Conservation (phyloP, 2,329 filamentous ascomycete species). For the Diplodia intermedia region DNA sequence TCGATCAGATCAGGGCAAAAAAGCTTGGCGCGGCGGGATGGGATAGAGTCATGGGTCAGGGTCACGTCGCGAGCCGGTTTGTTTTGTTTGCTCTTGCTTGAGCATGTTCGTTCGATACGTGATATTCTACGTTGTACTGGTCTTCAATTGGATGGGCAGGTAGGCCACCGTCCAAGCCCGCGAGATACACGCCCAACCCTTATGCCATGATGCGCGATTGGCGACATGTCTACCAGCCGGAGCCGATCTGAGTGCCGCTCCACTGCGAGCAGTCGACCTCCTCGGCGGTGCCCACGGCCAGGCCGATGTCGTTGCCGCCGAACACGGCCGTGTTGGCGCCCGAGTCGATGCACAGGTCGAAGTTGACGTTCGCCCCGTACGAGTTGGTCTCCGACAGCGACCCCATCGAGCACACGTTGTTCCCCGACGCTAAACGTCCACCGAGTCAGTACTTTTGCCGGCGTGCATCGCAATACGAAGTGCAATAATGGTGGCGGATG, state of each 20-base stretch:
- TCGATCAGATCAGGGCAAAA: neutral
- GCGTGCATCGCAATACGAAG: neutral
- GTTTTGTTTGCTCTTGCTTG: no score
- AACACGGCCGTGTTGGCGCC: slow-evolving; percentile 50
- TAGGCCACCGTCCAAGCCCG: no score
- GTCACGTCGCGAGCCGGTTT: neutral
- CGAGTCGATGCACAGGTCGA: slow-evolving; percentile 51
- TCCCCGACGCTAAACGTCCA: slow-evolving; percentile 39
- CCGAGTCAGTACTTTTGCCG: slow-evolving; percentile 1
- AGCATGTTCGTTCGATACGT: no score
- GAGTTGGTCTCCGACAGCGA: slow-evolving; percentile 45
- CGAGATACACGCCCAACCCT: neutral
- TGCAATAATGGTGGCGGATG: neutral
- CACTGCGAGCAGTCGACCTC: slow-evolving; percentile 41
- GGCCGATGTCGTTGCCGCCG: slow-evolving; percentile 40
- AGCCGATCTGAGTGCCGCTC: slow-evolving; percentile 28
- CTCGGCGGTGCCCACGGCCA: slow-evolving; percentile 44
- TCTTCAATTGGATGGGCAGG: no score
- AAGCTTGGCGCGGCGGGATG: slow-evolving; percentile 5
- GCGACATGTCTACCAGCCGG: slow-evolving; percentile 7
- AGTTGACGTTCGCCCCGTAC: slow-evolving; percentile 52
- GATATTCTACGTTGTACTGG: no score
- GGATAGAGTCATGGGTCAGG: neutral
- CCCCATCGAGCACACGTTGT: slow-evolving; percentile 49
- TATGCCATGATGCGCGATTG: slow-evolving; percentile 1